phyloP scores from a whole-genome alignment of 2,329 filamentous ascomycete species.

The Fusarium veterinarium region DNA sequence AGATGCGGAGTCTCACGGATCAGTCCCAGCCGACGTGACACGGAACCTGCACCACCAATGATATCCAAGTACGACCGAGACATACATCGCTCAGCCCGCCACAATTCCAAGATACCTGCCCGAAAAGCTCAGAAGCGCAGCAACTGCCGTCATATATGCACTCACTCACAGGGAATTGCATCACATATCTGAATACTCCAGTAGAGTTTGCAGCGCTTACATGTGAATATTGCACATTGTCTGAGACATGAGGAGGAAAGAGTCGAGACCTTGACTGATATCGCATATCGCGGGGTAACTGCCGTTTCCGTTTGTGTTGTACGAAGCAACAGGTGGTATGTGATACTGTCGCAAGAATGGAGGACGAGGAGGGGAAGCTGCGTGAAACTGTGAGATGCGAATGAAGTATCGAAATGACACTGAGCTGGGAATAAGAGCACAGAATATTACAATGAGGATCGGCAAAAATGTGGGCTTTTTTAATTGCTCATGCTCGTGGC shows the following conservation, averaged over 20 bases:
- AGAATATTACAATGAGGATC: fast-evolving
- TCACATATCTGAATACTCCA: background rate
- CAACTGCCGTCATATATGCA: background rate
- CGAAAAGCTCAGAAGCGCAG: background rate
- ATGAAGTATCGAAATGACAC: fast-evolving
- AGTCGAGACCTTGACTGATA: background rate
- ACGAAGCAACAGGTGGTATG: background rate
- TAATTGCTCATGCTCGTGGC: no score
- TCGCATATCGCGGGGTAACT: background rate
- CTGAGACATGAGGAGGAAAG: background rate
- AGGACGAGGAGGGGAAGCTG: background rate
- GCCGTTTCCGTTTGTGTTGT: background rate
- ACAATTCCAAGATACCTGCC: background rate
- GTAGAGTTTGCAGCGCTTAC: fast-evolving
- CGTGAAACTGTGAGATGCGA: background rate
- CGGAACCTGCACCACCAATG: background rate
- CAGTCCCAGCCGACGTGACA: background rate
- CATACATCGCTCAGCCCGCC: background rate
- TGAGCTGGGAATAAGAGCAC: fast-evolving
- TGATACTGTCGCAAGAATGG: background rate
- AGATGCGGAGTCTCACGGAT: background rate
- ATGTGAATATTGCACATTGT: background rate
- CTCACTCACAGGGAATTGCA: background rate
- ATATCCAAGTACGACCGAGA: background rate
- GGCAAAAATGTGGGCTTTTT: fast-evolving